Conservation (phyloP, 768 basidiomycete genomes). For the Leccinum uliginosum region DNA sequence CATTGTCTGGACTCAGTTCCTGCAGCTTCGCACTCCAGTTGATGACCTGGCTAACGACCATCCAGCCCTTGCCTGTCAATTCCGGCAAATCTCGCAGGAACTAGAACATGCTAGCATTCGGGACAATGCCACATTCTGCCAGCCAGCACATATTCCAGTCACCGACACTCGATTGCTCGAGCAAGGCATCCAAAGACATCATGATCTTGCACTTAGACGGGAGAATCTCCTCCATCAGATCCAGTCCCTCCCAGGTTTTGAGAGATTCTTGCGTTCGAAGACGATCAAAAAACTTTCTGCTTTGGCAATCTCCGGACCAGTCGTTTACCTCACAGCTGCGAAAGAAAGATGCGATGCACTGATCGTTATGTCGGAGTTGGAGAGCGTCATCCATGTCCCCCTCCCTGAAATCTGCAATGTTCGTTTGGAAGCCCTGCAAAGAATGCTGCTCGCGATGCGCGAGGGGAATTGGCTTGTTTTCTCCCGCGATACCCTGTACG, state of each 20-base stretch:
- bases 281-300: background rate
- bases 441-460: background rate
- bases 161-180: background rate
- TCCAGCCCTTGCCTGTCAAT: background rate
- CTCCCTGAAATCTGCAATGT: background rate
- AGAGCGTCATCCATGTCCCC: background rate
- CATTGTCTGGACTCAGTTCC: background rate
- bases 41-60: background rate
- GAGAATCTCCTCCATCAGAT: background rate
- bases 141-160: background rate
- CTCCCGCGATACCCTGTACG: accelerated
- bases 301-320: background rate
- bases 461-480: background rate
- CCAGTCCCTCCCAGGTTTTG: background rate
- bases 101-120: background rate
- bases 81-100: background rate
- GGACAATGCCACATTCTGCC: background rate
- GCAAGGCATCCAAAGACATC: background rate
- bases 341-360: background rate
- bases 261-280: background rate
- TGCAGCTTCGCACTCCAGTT: background rate
- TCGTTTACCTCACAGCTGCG: background rate
- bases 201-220: background rate
- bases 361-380: background rate
- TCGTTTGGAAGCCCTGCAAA: background rate